These are phyloP conservation scores for Colletotrichum simmondsii DNA, from an alignment of 2,329 filamentous ascomycete species.

Conservation along the genomic window DNA sequence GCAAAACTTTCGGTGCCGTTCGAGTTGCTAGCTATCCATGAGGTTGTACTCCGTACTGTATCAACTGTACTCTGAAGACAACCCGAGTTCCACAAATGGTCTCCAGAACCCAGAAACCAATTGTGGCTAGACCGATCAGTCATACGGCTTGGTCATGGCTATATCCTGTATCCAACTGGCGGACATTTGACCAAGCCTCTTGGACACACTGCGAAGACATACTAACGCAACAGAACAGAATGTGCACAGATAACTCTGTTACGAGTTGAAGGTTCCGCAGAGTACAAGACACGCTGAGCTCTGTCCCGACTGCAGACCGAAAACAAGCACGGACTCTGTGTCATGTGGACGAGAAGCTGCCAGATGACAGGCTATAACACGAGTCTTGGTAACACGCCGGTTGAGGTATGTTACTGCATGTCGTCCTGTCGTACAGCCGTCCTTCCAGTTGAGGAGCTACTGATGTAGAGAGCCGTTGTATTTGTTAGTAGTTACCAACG, in stretches of 20 bases:
- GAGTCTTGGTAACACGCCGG: constrained; percentile 16
- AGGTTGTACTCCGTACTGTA: neutral
- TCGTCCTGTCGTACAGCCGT: neutral
- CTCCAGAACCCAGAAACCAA: neutral
- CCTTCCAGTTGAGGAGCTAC: constrained; percentile 1
- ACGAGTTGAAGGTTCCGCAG: neutral
- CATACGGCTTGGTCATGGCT: neutral
- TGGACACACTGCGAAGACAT: neutral
- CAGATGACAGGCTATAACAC: constrained; percentile 19
- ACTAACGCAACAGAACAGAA: neutral
- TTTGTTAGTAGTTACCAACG: constrained; percentile 12
- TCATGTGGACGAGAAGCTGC: neutral
- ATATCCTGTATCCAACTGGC: neutral
- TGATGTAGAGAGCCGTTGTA: constrained; percentile 17
- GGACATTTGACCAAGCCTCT: neutral
- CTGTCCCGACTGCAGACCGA: neutral
- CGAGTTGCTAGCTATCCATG: neutral
- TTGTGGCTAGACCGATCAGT: neutral
- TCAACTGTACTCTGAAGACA: neutral
- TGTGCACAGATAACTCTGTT: neutral
- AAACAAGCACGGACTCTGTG: constrained; percentile 1
- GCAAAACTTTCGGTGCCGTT: constrained; percentile 7
- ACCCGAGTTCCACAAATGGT: neutral
- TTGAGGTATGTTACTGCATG: constrained; percentile 1
- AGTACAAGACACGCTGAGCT: neutral